phyloP scores from a whole-genome alignment of 2,329 filamentous ascomycete genomes.

The Hymenoscyphus fructigenus region DNA sequence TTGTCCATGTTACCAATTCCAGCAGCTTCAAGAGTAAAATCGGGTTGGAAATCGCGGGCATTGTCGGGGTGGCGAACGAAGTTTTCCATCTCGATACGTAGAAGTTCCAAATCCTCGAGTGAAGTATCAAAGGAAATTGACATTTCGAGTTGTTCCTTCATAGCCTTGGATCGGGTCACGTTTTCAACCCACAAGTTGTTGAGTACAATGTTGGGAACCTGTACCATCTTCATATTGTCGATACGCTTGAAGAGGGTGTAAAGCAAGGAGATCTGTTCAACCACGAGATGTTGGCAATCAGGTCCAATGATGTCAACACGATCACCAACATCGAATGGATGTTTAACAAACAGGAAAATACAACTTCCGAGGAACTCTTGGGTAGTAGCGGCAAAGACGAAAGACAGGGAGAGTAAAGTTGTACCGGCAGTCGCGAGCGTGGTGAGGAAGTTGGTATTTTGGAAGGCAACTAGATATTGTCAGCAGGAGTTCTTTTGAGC shows the following conservation, averaged over 20 bases:
- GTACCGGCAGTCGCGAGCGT: constrained; percentile 89
- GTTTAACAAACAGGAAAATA: constrained; percentile 98
- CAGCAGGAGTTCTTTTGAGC: constrained; percentile 32
- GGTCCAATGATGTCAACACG: constrained; percentile 73
- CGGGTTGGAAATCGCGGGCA: constrained; percentile 83
- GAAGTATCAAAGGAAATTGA: constrained; percentile 82
- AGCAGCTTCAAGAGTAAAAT: constrained; percentile 74
- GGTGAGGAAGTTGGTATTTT: constrained; percentile 80
- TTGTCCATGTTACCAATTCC: constrained; percentile 86
- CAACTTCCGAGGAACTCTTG: constrained; percentile 98
- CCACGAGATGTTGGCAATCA: constrained; percentile 65
- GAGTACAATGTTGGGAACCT: constrained; percentile 84
- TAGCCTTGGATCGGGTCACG: constrained; percentile 83
- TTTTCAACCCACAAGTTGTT: constrained; percentile 97
- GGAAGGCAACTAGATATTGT: constrained; percentile 66
- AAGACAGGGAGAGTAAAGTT: constrained; percentile 89
- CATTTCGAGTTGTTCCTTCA: constrained; percentile 78
- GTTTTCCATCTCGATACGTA: constrained; percentile 78
- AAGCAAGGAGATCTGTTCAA: constrained; percentile 91
- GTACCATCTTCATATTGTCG: constrained; percentile 73
- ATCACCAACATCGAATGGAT: constrained; percentile 94
- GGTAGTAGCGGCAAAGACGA: constrained; percentile 87
- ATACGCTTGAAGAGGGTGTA: constrained; percentile 90
- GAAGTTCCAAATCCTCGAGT: constrained; percentile 84
- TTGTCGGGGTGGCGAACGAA: constrained; percentile 87